These are phyloP conservation scores for Cladochytrium replicatum DNA, from an alignment of 192 early-diverging fungal species.

Conservation along the genomic window DNA sequence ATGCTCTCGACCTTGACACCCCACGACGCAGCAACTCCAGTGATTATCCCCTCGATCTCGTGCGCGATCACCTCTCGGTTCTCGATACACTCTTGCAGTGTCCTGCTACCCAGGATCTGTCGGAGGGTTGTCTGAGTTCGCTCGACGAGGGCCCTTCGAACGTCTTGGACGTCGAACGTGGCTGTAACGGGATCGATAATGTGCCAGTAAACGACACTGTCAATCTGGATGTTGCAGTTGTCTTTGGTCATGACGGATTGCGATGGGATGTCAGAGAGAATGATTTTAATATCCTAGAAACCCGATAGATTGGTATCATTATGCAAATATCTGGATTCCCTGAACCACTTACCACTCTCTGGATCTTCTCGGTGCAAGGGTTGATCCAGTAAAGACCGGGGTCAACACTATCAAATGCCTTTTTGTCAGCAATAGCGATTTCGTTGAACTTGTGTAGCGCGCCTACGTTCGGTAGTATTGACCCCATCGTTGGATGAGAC, in stretches of 20 bases:
- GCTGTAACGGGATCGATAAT: constrained; percentile 23
- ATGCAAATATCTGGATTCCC: too few relatives aligned
- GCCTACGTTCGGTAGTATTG: constrained; percentile 24
- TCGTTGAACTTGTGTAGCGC: too few relatives aligned
- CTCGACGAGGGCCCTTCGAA: constrained; percentile 66
- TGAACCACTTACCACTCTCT: too few relatives aligned
- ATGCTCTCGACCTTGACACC: constrained; percentile 67
- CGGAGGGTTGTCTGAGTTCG: constrained; percentile 85
- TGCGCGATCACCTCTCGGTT: constrained; percentile 78
- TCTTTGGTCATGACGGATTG: constrained; percentile 84
- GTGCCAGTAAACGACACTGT: constrained; percentile 82
- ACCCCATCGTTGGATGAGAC: constrained; percentile 58
- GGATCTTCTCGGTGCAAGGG: constrained; percentile 25
- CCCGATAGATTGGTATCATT: constrained; percentile 59
- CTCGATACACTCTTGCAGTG: constrained; percentile 82
- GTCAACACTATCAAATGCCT: too few relatives aligned
- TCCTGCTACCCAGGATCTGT: constrained; percentile 69
- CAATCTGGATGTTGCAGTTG: constrained; percentile 77
- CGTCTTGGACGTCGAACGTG: constrained; percentile 72
- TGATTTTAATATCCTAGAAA: too few relatives aligned
- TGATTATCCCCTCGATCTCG: constrained; percentile 78
- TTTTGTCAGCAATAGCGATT: too few relatives aligned
- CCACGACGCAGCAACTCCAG: constrained; percentile 55
- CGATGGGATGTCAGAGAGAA: constrained; percentile 50
- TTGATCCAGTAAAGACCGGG: constrained; percentile 39